These are phyloP conservation scores for Lentithecium fluviatile DNA, from an alignment of 495 filamentous ascomycete species.

Conservation along the genomic window DNA sequence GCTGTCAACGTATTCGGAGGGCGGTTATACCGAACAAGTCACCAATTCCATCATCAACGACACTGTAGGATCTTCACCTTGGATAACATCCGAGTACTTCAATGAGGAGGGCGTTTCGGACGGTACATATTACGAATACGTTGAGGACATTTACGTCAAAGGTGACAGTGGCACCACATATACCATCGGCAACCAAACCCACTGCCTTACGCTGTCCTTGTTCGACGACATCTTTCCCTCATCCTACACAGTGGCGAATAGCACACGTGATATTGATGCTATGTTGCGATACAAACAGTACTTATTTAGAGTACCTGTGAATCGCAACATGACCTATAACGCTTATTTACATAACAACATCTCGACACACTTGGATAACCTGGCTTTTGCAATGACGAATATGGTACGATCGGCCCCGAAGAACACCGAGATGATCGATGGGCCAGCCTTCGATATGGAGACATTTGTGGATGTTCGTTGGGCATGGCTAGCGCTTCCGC, in stretches of 20 bases:
- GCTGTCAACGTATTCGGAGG: slow-evolving; percentile 22
- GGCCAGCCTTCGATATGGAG: slow-evolving; percentile 16
- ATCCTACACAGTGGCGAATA: slow-evolving; percentile 1
- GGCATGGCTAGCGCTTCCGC: slow-evolving; percentile 26
- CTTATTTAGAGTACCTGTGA: not conserved
- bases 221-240: slow-evolving; percentile 27
- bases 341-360: slow-evolving; percentile 24
- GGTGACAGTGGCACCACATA: not conserved
- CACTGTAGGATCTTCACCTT: slow-evolving; percentile 13
- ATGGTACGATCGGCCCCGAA: slow-evolving; percentile 8
- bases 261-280: not conserved
- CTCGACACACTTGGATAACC: slow-evolving; percentile 12
- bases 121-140: slow-evolving; percentile 3
- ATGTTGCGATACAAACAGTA: slow-evolving; percentile 8
- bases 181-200: not conserved
- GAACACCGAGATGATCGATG: slow-evolving; percentile 1
- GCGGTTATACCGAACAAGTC: slow-evolving; percentile 16
- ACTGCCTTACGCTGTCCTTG: not conserved
- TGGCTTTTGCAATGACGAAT: slow-evolving; percentile 27
- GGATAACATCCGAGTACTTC: not conserved
- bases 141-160: slow-evolving; percentile 7
- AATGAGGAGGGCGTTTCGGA: not conserved
- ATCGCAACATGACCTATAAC: slow-evolving; percentile 8
- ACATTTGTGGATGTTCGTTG: slow-evolving; percentile 22
- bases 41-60: slow-evolving; percentile 12